These are phyloP conservation scores for Strobilomyces echinocephalus DNA, from an alignment of 768 basidiomycete genomes.

Conservation along the genomic window DNA sequence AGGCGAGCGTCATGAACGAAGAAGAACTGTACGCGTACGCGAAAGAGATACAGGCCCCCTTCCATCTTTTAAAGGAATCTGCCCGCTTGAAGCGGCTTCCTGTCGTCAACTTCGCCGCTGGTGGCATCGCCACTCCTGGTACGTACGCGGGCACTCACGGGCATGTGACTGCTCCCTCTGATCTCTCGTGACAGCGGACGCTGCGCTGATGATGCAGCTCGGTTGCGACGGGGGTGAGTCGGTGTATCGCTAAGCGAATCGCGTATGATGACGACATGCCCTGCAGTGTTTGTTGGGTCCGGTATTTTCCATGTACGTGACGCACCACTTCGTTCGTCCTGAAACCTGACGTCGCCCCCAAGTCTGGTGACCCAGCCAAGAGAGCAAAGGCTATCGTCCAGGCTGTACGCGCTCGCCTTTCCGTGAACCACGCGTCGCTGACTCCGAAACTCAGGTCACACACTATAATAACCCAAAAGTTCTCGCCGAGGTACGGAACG, in stretches of 20 bases:
- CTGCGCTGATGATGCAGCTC: conserved; percentile 98
- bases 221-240: conserved; percentile 89
- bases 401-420: conserved; percentile 52
- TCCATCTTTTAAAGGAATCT: conserved; percentile 92
- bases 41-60: conserved; percentile 89
- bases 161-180: not conserved
- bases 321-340: not conserved
- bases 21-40: conserved; percentile 93
- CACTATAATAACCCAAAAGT: conserved; percentile 94
- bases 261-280: not conserved
- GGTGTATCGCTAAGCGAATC: not conserved
- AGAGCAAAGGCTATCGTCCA: conserved; percentile 95
- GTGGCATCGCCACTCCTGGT: conserved; percentile 91
- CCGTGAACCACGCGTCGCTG: not conserved
- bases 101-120: conserved; percentile 96
- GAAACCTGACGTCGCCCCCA: conserved; percentile 9
- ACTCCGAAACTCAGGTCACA: conserved; percentile 54
- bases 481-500: conserved; percentile 67
- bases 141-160: conserved; percentile 15
- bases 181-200: conserved; percentile 58
- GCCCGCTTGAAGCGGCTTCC: conserved; percentile 91
- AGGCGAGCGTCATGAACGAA: conserved; percentile 83
- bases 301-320: conserved; percentile 89
- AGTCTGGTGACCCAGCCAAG: conserved; percentile 92
- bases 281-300: conserved; percentile 90